Base-by-base conservation (phyloP, 78 protist species). In the Corallochytrium limacisporum region DNA sequence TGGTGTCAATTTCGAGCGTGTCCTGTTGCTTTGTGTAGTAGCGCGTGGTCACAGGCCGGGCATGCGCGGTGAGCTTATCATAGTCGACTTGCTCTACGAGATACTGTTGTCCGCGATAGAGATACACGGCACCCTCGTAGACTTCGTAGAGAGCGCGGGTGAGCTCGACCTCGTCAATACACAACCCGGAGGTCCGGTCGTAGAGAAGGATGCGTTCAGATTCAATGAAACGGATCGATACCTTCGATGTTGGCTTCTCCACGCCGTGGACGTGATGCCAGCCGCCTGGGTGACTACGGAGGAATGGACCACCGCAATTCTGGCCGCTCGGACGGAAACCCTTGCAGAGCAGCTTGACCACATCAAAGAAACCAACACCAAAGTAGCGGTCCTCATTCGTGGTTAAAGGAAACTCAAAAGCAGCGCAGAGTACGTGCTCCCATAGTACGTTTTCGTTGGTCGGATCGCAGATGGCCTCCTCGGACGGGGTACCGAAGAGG, bases 91-190 rank as follows among this genome's bases (percentile, higher is more conserved):
- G 37, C 59, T 53, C 59, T 24, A 53, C 26, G 10, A 53, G 37
- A 15, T 0, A 53, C 13, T 20, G 22, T 20, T 53, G 20, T 26
- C 59, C 59, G 18, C 59, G 59, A 26, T 53, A 24, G 37, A 53
- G 28, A 26, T 53, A 53, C 59, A 53, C 59, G 20, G 59, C 59
- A 53, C 59, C 59, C 37, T 53, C 59, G 59, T 53, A 53, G 20
- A 53, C 37, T 24, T 53, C 59, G 28, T 24, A 53, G 22, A 24
- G 59, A 15, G 59, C 59, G 18, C 59, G 18, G 15, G 37, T 20
- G 18, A 24, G 37, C 26, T 53, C 59, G 15, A 53, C 13, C 13
- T 0, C 26, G 15, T 53, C 59, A 0, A 53, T 12, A 12, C 15
- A 12, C 10, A 18, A 20, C 28, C 26, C 59, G 18, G 59, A 24